Conservation (phyloP, 352 stramenopile species). For the Peronospora belbahrii region DNA sequence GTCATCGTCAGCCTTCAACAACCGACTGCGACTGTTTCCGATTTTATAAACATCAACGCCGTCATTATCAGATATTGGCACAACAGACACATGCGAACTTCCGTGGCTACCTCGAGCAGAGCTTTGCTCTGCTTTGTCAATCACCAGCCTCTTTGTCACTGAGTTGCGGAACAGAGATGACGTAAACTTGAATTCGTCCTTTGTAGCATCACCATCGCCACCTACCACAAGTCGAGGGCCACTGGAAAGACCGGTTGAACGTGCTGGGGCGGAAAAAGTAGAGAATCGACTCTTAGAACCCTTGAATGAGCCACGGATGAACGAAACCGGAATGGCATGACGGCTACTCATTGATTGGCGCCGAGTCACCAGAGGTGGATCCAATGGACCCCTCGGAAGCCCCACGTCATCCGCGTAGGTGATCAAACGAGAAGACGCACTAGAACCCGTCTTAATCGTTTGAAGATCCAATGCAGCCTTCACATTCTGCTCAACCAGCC, state of each 20-base stretch:
- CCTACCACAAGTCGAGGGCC: constrained; percentile 8
- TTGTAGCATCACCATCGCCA: constrained; percentile 16
- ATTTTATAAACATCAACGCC: constrained; percentile 20
- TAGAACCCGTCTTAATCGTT: constrained; percentile 46
- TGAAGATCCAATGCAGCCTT: constrained; percentile 54
- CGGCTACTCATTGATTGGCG: constrained; percentile 43
- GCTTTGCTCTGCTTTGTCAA: constrained; percentile 39
- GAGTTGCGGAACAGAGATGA: constrained; percentile 54
- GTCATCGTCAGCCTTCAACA: constrained; percentile 43
- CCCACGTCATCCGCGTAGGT: constrained; percentile 64
- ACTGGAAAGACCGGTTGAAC: constrained; percentile 16
- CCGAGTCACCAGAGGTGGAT: constrained; percentile 45
- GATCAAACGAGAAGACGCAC: constrained; percentile 39
- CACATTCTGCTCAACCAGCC: constrained; percentile 55
- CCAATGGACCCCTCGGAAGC: constrained; percentile 50
- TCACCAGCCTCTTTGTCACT: constrained; percentile 50
- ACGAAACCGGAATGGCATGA: constrained; percentile 58
- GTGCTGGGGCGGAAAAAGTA: constrained; percentile 31
- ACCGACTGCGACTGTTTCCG: constrained; percentile 15
- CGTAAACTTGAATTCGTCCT: constrained; percentile 60
- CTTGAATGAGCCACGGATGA: constrained; percentile 72
- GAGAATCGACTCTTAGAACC: constrained; percentile 56
- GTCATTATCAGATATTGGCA: constrained; percentile 51
- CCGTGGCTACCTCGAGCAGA: constrained; percentile 6
- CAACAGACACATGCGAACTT: constrained; percentile 40